A percentile compares a stretch with the other conserved stretches of the same genome.
Evolutionary conservation across 1,284 basidiomycete genomes (phyloP).

Genomic region (Volvariella surrecta): DNA sequence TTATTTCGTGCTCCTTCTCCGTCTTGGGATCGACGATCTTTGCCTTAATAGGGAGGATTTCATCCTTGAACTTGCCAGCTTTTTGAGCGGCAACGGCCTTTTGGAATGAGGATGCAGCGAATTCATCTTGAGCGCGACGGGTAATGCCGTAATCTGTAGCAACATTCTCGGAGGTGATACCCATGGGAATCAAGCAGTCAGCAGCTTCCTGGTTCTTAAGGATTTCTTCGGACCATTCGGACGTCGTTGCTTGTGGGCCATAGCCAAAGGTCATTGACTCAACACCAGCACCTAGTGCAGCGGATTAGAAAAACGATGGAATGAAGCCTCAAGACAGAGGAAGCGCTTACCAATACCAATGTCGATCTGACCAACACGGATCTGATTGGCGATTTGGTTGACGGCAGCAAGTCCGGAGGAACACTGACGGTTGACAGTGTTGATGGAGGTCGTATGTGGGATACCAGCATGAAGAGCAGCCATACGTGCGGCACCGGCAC

Average conservation of each 20-base stretch:
- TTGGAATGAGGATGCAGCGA: slow-evolving; percentile 81
- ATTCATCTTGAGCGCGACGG: slow-evolving; percentile 75
- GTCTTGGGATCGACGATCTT: slow-evolving; percentile 80
- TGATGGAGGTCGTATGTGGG: slow-evolving; percentile 72
- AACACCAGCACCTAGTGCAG: slow-evolving; percentile 73
- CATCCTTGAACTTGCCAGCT: slow-evolving; percentile 85
- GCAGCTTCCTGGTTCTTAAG: slow-evolving; percentile 74
- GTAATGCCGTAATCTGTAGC: slow-evolving; percentile 71
- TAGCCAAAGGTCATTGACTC: slow-evolving; percentile 93
- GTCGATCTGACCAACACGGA: slow-evolving; percentile 78
- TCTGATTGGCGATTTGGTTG: slow-evolving; percentile 88
- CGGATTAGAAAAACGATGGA: neutral
- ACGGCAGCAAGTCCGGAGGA: slow-evolving; percentile 88
- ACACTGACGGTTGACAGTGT: slow-evolving; percentile 94
- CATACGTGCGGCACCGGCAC: slow-evolving; percentile 89
- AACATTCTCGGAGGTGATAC: slow-evolving; percentile 96
- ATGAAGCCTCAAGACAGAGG: neutral
- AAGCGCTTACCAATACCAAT: slow-evolving; percentile 77
- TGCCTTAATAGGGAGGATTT: slow-evolving; percentile 84
- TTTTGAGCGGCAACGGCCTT: slow-evolving; percentile 86
- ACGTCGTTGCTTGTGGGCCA: slow-evolving; percentile 56
- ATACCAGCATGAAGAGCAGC: slow-evolving; percentile 90
- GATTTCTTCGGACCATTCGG: slow-evolving; percentile 76
- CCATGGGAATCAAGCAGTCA: slow-evolving; percentile 96
- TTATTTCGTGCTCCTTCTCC: slow-evolving; percentile 69